Evolutionary conservation across 257 asterid genomes (phyloP).

Genomic region (Cinchona pubescens): DNA sequence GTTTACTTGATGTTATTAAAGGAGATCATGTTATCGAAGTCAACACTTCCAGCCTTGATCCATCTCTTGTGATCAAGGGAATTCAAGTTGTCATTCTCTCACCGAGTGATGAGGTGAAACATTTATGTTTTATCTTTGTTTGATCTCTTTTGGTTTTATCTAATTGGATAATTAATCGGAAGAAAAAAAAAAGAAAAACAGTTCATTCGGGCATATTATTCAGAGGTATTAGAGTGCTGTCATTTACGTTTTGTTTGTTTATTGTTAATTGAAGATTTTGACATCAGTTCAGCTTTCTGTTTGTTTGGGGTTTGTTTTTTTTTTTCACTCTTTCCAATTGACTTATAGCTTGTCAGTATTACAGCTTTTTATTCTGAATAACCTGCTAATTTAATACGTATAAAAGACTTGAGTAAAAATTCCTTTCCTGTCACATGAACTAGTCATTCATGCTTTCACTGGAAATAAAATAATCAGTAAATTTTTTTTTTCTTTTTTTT

Average conservation of each 20-base stretch:
- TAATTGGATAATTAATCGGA: too few species aligned
- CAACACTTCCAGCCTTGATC: constrained; percentile 36
- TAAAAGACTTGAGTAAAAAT: not conserved
- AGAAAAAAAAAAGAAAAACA: not conserved
- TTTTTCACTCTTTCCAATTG: too few species aligned
- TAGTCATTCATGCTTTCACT: not conserved
- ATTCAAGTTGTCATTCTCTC: constrained; percentile 63
- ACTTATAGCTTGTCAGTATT: not conserved
- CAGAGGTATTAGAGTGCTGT: not conserved
- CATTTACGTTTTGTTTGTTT: not conserved
- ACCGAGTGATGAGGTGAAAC: constrained; percentile 60
- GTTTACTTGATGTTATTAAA: constrained; percentile 40
- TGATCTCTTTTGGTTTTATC: not conserved
- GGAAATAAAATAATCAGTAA: not conserved
- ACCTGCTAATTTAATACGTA: not conserved
- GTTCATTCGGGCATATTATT: not conserved
- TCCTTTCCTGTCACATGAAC: not conserved
- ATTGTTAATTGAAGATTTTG: not conserved
- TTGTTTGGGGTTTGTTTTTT: too few species aligned
- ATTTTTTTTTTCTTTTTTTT: not conserved
- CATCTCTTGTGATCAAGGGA: constrained; percentile 60
- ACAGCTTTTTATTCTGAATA: not conserved
- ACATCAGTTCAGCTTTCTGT: not conserved
- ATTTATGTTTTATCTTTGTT: not conserved
- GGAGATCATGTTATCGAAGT: constrained; percentile 54